phyloP scores from a whole-genome alignment of 768 basidiomycete species.

The Hypholoma sublateritium region DNA sequence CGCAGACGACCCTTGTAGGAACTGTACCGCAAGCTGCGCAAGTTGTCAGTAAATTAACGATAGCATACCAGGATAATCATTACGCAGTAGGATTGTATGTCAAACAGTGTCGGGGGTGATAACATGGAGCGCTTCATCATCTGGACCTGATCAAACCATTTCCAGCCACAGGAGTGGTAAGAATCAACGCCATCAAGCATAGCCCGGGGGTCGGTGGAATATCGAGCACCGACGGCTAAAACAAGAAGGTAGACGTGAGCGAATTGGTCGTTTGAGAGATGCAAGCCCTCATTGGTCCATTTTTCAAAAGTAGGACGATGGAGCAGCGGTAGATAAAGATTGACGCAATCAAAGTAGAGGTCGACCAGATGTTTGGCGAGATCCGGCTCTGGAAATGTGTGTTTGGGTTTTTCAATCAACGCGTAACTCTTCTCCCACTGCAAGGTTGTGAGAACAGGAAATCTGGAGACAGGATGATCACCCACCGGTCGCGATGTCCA shows the following conservation, averaged over 20 bases:
- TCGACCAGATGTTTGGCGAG: conserved; percentile 55
- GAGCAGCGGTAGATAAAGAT: conserved; percentile 65
- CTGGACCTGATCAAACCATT: conserved; percentile 70
- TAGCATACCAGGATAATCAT: conserved; percentile 22
- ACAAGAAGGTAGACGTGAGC: conserved; percentile 63
- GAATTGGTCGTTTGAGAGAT: conserved; percentile 52
- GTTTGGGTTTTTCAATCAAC: conserved; percentile 20
- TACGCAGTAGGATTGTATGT: conserved; percentile 68
- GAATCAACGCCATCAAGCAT: conserved; percentile 36
- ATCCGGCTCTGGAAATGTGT: conserved; percentile 49
- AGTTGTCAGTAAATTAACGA: background rate
- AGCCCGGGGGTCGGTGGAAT: conserved; percentile 57
- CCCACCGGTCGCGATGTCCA: conserved; percentile 37
- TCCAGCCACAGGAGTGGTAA: conserved; percentile 57
- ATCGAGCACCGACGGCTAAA: conserved; percentile 67
- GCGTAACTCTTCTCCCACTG: conserved; percentile 38
- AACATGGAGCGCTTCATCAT: conserved; percentile 64
- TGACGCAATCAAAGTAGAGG: conserved; percentile 60
- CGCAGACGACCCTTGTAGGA: conserved; percentile 55
- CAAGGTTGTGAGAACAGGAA: background rate
- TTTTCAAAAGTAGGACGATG: conserved; percentile 70
- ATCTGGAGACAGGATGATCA: conserved; percentile 1
- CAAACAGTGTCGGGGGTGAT: conserved; percentile 64
- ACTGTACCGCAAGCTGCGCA: conserved; percentile 50
- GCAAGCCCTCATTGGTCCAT: conserved; percentile 45